Evolutionary conservation across 1,139 yeast species (phyloP), one percentile per base, ranked within the genome.

Genomic region (Pichia inconspicua): DNA sequence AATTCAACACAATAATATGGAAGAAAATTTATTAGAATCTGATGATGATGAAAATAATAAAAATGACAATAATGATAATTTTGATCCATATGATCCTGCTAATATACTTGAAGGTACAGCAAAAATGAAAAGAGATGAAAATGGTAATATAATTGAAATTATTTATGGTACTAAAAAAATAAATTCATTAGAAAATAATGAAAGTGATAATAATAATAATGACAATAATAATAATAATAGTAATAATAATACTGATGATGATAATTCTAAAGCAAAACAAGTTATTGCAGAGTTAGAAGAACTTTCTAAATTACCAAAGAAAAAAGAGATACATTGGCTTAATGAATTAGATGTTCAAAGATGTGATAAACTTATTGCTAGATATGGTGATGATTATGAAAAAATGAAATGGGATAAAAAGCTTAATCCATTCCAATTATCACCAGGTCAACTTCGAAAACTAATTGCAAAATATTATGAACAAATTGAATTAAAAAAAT

Each of bases 321-420:
- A 40, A 38, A 47, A 67, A 71, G 14, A 76, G 68, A 51, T 83
- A 73, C 52, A 75, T 88, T 60, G 70, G 41, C 84, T 79, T 57
- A 79, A 89, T 48, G 82, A 76, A 42, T 72, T 95, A 58, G 97
- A 92, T 66, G 68, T 66, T 44, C 84, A 76, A 38, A 88, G 96
- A 95, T 67, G 88, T 42, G 68, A 67, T 46, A 67, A 68, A 25
- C 71, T 92, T 45, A 75, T 82, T 51, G 78, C 77, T 31, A 88
- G 87, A 66, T 80, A 92, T 63, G 97, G 97, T 19, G 95, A 89
- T 54, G 84, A 92, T 64, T 89, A 81, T 63, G 83, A 78, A 46
- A 85, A 81, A 59, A 92, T 94, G 97, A 84, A 81, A 64, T 84
- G 95, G 85, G 98, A 92, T 64, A 79, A 77, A 68, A 85, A 84